Percentiles rank a stretch among this genome's conserved stretches.
Conservation (phyloP, 495 filamentous ascomycete genomes). For the Lasiosphaeris hirsuta region DNA sequence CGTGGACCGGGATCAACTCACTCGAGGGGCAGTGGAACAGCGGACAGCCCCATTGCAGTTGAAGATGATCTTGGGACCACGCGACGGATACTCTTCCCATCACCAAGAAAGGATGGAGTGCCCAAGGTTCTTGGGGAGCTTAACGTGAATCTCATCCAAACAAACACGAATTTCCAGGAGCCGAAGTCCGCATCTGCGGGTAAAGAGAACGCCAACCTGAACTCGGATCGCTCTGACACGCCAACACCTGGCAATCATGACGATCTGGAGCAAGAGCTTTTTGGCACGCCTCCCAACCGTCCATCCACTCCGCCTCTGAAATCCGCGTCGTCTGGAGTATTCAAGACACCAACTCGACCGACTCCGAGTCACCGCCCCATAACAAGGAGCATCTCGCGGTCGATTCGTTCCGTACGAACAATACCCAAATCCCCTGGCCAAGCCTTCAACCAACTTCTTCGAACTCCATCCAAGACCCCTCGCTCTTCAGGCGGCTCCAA, state of each 20-base stretch:
- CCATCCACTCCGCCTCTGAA: conserved; percentile 63
- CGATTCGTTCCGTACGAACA: conserved; percentile 41
- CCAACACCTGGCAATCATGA: conserved; percentile 34
- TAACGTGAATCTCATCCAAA: conserved; percentile 54
- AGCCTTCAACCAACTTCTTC: conserved; percentile 27
- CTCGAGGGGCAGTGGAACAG: conserved; percentile 54
- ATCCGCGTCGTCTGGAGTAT: conserved; percentile 40
- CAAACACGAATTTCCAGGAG: conserved; percentile 28
- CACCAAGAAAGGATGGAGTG: conserved; percentile 56
- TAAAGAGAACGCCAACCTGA: conserved; percentile 36
- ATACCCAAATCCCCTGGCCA: conserved; percentile 35
- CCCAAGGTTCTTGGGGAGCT: conserved; percentile 59
- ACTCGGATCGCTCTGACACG: conserved; percentile 19
- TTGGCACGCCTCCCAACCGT: conserved; percentile 47
- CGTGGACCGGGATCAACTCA: conserved; percentile 38
- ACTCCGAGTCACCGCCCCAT: conserved; percentile 56
- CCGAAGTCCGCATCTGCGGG: conserved; percentile 36
- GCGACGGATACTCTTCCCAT: conserved; percentile 78
- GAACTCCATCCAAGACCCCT: conserved; percentile 45
- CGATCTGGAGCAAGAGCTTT: conserved; percentile 56
- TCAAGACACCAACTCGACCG: conserved; percentile 56
- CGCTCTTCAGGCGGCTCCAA: conserved; percentile 26
- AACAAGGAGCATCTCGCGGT: conserved; percentile 53
- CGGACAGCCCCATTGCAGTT: conserved; percentile 58
- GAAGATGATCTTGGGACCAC: conserved; percentile 61